phyloP scores from a whole-genome alignment of 2,329 filamentous ascomycete genomes.

The Aspergillus clavatus region DNA sequence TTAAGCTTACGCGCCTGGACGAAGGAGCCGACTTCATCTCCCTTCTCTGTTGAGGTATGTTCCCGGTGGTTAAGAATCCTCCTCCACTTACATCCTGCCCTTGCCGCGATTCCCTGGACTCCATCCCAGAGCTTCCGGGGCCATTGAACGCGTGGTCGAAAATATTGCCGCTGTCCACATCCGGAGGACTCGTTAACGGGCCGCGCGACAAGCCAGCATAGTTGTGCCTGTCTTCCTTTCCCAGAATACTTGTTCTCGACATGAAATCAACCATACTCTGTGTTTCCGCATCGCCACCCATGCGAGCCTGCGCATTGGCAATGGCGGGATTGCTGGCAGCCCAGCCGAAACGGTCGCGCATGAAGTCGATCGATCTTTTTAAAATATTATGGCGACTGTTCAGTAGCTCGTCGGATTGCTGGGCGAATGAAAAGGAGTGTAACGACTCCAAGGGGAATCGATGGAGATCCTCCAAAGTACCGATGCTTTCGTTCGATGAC shows the following conservation, averaged over 20 bases:
- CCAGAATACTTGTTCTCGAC: conserved; percentile 73
- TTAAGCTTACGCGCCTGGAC: conserved; percentile 64
- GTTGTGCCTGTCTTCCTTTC: conserved; percentile 49
- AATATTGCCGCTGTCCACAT: conserved; percentile 67
- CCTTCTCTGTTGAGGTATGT: conserved; percentile 27
- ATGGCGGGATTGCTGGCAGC: conserved; percentile 69
- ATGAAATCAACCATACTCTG: conserved; percentile 89
- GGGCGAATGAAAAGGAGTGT: conserved; percentile 96
- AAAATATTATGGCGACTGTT: conserved; percentile 89
- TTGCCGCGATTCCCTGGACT: conserved; percentile 16
- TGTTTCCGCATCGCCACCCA: conserved; percentile 76
- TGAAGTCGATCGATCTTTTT: conserved; percentile 92
- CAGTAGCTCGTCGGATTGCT: conserved; percentile 87
- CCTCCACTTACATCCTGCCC: conserved; percentile 19
- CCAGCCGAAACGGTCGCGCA: conserved; percentile 88
- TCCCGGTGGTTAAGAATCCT: conserved; percentile 29
- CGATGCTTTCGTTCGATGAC: conserved; percentile 63
- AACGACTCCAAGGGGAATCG: conserved; percentile 93
- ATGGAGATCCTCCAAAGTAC: conserved; percentile 75
- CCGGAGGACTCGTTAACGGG: conserved; percentile 75
- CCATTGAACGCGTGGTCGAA: conserved; percentile 77
- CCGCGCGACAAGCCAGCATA: conserved; percentile 48
- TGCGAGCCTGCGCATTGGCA: conserved; percentile 75
- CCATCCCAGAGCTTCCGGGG: conserved; percentile 15
- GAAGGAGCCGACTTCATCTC: conserved; percentile 43